Percentiles rank a stretch among this genome's conserved stretches.
Conservation (phyloP, 805 yeast genomes). For the Candida pseudofarinosa region DNA sequence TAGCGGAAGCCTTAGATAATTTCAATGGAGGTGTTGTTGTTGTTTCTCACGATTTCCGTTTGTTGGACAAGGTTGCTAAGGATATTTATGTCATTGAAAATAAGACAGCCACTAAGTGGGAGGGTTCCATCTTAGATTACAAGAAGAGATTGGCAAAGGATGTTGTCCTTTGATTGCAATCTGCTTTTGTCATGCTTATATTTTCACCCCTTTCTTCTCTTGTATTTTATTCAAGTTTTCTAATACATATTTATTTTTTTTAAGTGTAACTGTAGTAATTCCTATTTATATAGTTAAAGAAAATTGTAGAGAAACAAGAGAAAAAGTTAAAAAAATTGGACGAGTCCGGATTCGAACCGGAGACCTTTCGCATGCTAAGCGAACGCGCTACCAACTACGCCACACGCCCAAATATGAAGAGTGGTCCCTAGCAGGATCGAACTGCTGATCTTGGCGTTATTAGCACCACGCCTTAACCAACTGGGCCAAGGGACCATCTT, state of each 20-base stretch:
- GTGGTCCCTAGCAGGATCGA: constrained; percentile 86
- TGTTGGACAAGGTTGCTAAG: constrained; percentile 94
- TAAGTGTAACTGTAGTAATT: not conserved
- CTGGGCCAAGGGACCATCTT: constrained; percentile 48
- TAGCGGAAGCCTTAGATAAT: constrained; percentile 91
- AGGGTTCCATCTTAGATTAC: constrained; percentile 84
- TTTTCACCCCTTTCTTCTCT: not conserved
- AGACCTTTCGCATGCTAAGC: constrained; percentile 39
- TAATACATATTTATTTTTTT: not conserved
- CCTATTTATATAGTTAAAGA: not conserved
- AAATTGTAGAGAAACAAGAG: not conserved
- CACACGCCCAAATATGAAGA: constrained; percentile 51
- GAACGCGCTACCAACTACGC: constrained; percentile 81
- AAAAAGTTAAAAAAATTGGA: constrained; percentile 13
- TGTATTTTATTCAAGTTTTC: not conserved
- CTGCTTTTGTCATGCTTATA: not conserved
- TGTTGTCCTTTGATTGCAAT: constrained; percentile 54
- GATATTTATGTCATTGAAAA: constrained; percentile 95
- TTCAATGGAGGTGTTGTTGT: constrained; percentile 98
- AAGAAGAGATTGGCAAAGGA: constrained; percentile 91
- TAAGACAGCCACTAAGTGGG: constrained; percentile 96
- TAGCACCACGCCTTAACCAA: constrained; percentile 53
- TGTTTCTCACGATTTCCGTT: constrained; percentile 98
- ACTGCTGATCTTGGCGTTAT: constrained; percentile 71
- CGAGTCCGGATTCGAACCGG: constrained; percentile 32